A percentile compares a stretch with the other conserved stretches of the same genome.
Conservation (phyloP, 768 basidiomycete genomes). For the Leccinum broughii region DNA sequence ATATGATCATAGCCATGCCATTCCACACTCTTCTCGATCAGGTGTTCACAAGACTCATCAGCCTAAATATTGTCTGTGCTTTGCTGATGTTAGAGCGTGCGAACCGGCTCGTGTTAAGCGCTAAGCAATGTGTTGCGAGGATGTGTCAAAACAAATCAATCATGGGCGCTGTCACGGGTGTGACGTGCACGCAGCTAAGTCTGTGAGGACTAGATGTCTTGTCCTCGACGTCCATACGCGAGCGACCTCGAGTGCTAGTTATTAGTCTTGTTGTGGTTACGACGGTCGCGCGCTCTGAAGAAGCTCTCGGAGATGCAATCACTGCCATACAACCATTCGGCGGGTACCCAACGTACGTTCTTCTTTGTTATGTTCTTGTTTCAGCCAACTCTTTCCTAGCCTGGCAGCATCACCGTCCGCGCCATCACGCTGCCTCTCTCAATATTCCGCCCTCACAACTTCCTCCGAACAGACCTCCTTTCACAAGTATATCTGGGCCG, state of each 20-base stretch:
- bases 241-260: too few relatives aligned
- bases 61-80: conserved; percentile 25
- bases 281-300: neutral
- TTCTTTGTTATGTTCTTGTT: neutral
- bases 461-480: conserved; percentile 20
- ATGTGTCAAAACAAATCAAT: conserved; percentile 9
- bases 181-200: conserved; percentile 4
- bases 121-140: neutral
- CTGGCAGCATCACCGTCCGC: conserved; percentile 15
- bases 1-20: conserved; percentile 30
- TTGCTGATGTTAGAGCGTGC: conserved; percentile 30
- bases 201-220: neutral
- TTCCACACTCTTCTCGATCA: conserved; percentile 27
- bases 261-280: neutral
- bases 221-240: neutral
- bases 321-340: conserved; percentile 29
- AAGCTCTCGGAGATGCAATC: conserved; percentile 28
- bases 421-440: conserved; percentile 19
- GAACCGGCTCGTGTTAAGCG: conserved; percentile 1
- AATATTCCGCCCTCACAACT: conserved; percentile 15
- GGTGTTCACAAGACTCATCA: conserved; percentile 30
- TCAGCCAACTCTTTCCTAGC: conserved; percentile 9
- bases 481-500: conserved; percentile 20
- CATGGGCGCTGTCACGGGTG: conserved; percentile 19
- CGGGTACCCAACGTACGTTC: conserved; percentile 21